A percentile compares a stretch with the other conserved stretches of the same genome.
phyloP scores from a whole-genome alignment of 139 green algal genomes.

The Micractinium sp. region DNA sequence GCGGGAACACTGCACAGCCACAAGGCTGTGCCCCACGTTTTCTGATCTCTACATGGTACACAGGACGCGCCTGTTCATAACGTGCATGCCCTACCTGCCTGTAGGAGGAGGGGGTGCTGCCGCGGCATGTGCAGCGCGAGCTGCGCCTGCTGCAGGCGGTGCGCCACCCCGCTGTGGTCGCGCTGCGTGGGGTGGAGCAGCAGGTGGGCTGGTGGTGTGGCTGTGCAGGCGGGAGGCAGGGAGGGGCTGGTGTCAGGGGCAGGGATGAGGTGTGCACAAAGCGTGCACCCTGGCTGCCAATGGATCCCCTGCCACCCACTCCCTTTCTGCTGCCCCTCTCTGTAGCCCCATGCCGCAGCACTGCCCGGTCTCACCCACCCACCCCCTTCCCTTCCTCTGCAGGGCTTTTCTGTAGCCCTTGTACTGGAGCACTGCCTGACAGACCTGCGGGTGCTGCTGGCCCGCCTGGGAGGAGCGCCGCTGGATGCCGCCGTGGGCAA shows the following conservation, averaged over 20 bases:
- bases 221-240: no score
- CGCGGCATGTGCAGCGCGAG: constrained; percentile 31
- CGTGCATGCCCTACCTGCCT: no score
- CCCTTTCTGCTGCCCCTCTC: not conserved
- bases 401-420: constrained; percentile 30
- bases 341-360: not conserved
- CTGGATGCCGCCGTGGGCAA: constrained; percentile 12
- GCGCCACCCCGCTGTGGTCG: constrained; percentile 29
- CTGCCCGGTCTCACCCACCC: not conserved
- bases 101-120: not conserved
- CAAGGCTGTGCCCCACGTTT: no score
- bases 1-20: no score
- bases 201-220: not conserved
- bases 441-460: constrained; percentile 36
- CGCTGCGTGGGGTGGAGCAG: not conserved
- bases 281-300: not conserved
- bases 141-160: constrained; percentile 20
- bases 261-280: not conserved
- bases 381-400: not conserved
- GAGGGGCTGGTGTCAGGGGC: no score
- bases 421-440: constrained; percentile 37
- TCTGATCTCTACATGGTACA: no score
- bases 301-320: not conserved
- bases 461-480: not conserved
- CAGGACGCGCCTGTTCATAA: no score